Percentiles rank a stretch among this genome's conserved stretches.
Evolutionary conservation across 768 basidiomycete species (phyloP).

Genomic region (Agaricus sinodeliciosus): DNA sequence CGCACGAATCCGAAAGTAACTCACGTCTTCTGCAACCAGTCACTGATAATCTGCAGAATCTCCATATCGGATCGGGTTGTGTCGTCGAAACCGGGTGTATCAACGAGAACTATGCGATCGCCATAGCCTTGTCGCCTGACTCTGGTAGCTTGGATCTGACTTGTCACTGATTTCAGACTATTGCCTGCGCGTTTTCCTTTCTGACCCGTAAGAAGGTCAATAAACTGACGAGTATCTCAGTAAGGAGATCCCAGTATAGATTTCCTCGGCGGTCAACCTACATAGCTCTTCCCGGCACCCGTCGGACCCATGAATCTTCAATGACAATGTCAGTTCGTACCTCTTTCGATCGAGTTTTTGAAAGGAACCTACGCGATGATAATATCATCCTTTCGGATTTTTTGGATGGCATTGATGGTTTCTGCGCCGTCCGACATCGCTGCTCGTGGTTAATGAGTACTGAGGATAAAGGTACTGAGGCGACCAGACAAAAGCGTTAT

Average conservation of each 20-base stretch:
- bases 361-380: constrained; percentile 17
- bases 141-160: constrained; percentile 24
- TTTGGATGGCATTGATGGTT: constrained; percentile 1
- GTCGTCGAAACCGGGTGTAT: constrained; percentile 31
- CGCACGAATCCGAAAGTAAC: background rate
- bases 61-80: constrained; percentile 18
- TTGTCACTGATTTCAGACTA: constrained; percentile 30
- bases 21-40: constrained; percentile 13
- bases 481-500: background rate
- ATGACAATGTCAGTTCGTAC: background rate
- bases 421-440: background rate
- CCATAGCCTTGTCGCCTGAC: constrained; percentile 15
- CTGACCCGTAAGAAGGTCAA: constrained; percentile 17
- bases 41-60: constrained; percentile 9
- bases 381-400: constrained; percentile 15
- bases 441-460: background rate
- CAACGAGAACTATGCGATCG: constrained; percentile 29
- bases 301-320: constrained; percentile 21
- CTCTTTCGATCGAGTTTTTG: background rate
- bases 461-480: background rate
- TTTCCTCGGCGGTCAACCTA: constrained; percentile 1
- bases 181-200: constrained; percentile 11
- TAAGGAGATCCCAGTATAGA: background rate
- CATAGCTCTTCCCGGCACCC: constrained; percentile 20
- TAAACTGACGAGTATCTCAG: constrained; percentile 14